These are phyloP conservation scores for Kuraishia hungarica DNA, from an alignment of 805 yeast genomes.

Conservation along the genomic window DNA sequence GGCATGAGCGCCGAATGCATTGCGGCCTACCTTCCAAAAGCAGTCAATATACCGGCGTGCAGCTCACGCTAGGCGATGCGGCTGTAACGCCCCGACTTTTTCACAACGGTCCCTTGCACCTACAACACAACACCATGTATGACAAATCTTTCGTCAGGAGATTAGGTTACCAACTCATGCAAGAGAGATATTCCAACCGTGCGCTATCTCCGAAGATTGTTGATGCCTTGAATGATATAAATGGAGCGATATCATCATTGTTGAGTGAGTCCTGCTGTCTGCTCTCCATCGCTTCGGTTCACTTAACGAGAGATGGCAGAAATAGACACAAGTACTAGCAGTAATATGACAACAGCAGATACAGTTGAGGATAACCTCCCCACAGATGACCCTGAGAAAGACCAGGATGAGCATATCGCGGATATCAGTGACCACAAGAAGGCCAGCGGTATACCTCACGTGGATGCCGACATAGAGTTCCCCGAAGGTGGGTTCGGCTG, in stretches of 20 bases:
- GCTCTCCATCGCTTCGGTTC: too few relatives aligned
- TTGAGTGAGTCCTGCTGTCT: neutral
- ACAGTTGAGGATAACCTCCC: neutral
- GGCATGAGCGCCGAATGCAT: neutral
- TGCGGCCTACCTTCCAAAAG: neutral
- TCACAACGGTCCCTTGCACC: neutral
- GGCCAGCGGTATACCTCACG: constrained; percentile 8
- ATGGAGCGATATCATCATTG: neutral
- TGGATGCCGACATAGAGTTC: constrained; percentile 12
- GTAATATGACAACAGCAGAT: neutral
- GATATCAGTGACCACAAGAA: neutral
- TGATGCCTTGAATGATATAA: neutral
- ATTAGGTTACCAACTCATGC: neutral
- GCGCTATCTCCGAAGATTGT: neutral
- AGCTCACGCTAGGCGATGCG: neutral
- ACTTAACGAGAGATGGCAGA: neutral
- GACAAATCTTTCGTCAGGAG: neutral
- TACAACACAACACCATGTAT: too few relatives aligned
- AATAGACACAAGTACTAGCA: neutral
- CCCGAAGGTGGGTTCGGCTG: constrained; percentile 52
- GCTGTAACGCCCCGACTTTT: neutral
- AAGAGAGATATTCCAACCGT: neutral
- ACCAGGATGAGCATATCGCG: neutral
- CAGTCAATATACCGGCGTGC: neutral
- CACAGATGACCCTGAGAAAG: neutral